These are phyloP conservation scores for Fraxinus platypoda DNA, from an alignment of 305 asterid genomes.

Conservation along the genomic window DNA sequence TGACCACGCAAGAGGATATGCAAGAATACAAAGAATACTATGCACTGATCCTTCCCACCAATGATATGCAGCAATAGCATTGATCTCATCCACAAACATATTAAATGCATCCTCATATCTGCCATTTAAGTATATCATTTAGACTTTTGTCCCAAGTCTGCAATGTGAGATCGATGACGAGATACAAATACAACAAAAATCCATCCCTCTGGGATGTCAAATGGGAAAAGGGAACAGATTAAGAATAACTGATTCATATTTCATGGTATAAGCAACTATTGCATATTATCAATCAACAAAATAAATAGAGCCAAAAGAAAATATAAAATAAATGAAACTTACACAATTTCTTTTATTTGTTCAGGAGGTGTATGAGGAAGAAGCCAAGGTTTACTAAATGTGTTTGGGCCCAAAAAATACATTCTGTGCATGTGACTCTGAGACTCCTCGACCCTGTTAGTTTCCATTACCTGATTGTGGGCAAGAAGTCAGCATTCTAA, in stretches of 20 bases:
- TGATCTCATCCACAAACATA: slow-evolving; percentile 86
- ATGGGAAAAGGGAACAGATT: slow-evolving; percentile 10
- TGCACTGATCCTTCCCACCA: slow-evolving; percentile 99
- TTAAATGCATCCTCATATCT: slow-evolving; percentile 95
- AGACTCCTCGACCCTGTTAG: slow-evolving; percentile 95
- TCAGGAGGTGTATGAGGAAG: slow-evolving; percentile 96
- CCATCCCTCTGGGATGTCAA: slow-evolving; percentile 4
- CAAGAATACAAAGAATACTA: slow-evolving; percentile 76
- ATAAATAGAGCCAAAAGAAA: slow-evolving; percentile 8
- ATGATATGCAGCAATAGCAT: slow-evolving; percentile 85
- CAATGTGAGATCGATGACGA: slow-evolving; percentile 6
- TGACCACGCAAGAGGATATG: slow-evolving; percentile 97
- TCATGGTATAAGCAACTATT: not conserved
- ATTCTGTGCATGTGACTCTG: slow-evolving; percentile 97
- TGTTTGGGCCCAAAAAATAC: slow-evolving; percentile 89
- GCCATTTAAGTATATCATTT: slow-evolving; percentile 36
- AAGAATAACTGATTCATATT: not conserved
- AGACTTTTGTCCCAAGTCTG: slow-evolving; percentile 1
- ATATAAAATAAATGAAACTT: slow-evolving; percentile 35
- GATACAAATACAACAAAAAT: slow-evolving; percentile 8
- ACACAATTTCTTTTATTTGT: slow-evolving; percentile 91
- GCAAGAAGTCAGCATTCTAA: slow-evolving; percentile 21
- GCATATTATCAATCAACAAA: slow-evolving; percentile 8
- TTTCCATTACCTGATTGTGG: slow-evolving; percentile 84
- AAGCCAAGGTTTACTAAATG: slow-evolving; percentile 98